Conservation (phyloP, 129 eudicot genomes). For the Tagetes patula region DNA sequence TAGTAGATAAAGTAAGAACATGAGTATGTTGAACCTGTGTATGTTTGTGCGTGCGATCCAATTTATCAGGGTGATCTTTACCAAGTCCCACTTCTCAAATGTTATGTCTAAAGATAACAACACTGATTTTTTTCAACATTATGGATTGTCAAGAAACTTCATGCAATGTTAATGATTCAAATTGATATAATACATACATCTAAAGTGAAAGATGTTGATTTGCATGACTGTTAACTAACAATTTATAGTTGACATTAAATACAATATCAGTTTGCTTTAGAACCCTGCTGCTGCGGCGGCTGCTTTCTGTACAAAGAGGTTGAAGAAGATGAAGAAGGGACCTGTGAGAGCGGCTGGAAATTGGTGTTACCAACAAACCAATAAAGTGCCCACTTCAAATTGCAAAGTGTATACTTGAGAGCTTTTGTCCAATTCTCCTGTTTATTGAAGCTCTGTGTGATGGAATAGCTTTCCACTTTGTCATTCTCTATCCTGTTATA, state of each 20-base stretch:
- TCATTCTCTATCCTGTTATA: slow-evolving; percentile 70
- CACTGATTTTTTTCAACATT: background rate
- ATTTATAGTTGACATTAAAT: background rate
- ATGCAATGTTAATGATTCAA: background rate
- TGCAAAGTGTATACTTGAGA: slow-evolving; percentile 89
- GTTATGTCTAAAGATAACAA: background rate
- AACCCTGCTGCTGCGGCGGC: slow-evolving; percentile 11
- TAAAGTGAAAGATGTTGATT: background rate
- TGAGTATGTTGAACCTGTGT: too few species aligned
- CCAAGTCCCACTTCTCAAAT: background rate
- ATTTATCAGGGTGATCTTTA: background rate
- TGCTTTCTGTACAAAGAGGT: slow-evolving; percentile 9
- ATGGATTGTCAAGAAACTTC: too few species aligned
- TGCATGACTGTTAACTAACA: too few species aligned
- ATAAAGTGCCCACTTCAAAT: slow-evolving; percentile 95
- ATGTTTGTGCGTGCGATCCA: too few species aligned
- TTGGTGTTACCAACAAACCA: slow-evolving; percentile 94
- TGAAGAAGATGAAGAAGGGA: slow-evolving; percentile 41
- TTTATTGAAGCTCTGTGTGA: slow-evolving; percentile 92
- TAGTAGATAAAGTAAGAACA: too few species aligned
- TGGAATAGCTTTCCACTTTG: slow-evolving; percentile 81
- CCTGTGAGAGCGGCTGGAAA: slow-evolving; percentile 80
- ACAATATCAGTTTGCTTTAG: background rate
- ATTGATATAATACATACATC: background rate
- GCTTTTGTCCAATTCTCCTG: slow-evolving; percentile 98